These are phyloP conservation scores for Anaeromyces robustus DNA, from an alignment of 192 early-diverging fungal species.

Conservation along the genomic window DNA sequence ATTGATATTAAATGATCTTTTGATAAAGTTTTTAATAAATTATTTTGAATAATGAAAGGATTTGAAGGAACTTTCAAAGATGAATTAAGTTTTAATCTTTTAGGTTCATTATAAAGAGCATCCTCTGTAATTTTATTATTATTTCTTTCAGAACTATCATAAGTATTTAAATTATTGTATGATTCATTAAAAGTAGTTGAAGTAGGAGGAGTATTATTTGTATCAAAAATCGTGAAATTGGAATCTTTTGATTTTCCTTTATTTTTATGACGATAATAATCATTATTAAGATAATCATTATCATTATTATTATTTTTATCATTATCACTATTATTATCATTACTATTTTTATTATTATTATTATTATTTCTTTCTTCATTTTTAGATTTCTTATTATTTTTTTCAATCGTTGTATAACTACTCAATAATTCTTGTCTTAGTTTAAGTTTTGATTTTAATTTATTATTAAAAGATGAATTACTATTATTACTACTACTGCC, in stretches of 20 bases:
- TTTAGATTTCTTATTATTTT: background rate
- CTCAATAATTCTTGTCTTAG: background rate
- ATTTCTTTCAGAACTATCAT: background rate
- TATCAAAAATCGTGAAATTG: no score
- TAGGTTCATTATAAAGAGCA: background rate
- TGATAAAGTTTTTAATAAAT: background rate
- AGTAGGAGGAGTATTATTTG: no score
- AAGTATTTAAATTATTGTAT: no score
- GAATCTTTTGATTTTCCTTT: background rate
- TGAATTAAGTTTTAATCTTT: background rate
- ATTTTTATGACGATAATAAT: no score
- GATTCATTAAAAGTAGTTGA: no score
- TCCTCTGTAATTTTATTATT: background rate
- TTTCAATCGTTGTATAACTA: background rate
- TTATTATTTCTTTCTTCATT: background rate
- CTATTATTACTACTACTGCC: background rate
- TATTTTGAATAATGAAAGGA: background rate
- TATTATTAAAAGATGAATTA: background rate
- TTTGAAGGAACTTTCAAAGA: background rate
- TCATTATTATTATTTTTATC: no score
- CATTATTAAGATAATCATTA: no score
- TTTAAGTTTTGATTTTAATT: background rate
- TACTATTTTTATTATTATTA: no score
- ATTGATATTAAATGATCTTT: no score
- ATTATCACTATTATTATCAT: no score